Percentiles rank a stretch among this genome's conserved stretches.
phyloP scores from a whole-genome alignment of 768 basidiomycete genomes.

The Kwoniella sp. region DNA sequence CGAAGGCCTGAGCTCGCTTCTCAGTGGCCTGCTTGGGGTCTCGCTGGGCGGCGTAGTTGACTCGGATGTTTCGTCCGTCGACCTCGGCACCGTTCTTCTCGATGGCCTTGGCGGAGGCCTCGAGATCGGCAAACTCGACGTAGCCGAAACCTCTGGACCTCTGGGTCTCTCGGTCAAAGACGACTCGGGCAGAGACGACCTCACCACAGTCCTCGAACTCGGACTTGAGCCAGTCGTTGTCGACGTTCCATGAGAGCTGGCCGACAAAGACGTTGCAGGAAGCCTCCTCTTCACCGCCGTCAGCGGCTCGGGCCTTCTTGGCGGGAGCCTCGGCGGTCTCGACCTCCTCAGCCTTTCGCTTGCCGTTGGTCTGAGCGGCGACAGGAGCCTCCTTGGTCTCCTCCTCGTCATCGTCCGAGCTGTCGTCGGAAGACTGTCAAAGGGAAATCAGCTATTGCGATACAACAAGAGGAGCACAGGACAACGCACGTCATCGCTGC shows the following conservation, averaged over 20 bases:
- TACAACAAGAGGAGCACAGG: not conserved
- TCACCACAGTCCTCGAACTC: constrained; percentile 88
- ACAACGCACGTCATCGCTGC: constrained; percentile 7
- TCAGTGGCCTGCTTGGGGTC: constrained; percentile 59
- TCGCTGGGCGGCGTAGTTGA: constrained; percentile 70
- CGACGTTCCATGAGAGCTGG: constrained; percentile 89
- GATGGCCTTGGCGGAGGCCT: constrained; percentile 68
- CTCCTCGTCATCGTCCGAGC: constrained; percentile 30
- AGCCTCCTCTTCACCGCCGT: constrained; percentile 54
- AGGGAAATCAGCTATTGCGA: not conserved
- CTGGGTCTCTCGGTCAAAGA: constrained; percentile 53
- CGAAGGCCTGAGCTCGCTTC: constrained; percentile 70
- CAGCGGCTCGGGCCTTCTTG: constrained; percentile 77
- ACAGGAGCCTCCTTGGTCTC: constrained; percentile 34
- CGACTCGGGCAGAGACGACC: constrained; percentile 82
- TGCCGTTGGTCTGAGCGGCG: constrained; percentile 50
- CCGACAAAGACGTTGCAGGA: constrained; percentile 83
- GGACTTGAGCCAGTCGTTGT: constrained; percentile 86
- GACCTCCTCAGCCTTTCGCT: constrained; percentile 75
- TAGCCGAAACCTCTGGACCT: constrained; percentile 57
- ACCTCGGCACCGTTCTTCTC: constrained; percentile 73
- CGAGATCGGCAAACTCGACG: constrained; percentile 56
- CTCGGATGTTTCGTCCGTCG: constrained; percentile 80
- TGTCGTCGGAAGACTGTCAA: constrained; percentile 21
- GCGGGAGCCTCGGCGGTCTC: constrained; percentile 58